A percentile compares a stretch with the other conserved stretches of the same genome.
Evolutionary conservation across 148 eudicot genomes (phyloP).

Genomic region (Nyssa sinensis): DNA sequence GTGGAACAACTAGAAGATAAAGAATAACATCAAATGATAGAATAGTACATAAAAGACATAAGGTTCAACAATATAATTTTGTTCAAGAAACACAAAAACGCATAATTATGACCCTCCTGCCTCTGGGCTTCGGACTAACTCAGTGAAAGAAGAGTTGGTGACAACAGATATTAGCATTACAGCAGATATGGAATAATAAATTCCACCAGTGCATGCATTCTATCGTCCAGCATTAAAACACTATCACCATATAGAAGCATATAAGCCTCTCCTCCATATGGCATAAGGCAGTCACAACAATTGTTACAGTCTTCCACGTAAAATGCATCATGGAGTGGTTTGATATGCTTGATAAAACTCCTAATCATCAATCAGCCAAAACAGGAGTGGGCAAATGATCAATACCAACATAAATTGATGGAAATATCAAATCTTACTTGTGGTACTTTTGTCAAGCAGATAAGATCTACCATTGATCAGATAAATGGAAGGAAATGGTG

Average conservation of each 20-base stretch:
- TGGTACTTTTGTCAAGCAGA: neutral
- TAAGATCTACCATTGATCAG: neutral
- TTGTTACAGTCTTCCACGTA: too few relatives aligned
- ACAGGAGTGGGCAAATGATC: neutral
- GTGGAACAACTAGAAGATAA: neutral
- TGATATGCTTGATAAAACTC: neutral
- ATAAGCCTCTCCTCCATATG: neutral
- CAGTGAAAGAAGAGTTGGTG: neutral
- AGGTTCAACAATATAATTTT: neutral
- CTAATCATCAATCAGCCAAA: neutral
- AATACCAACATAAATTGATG: neutral
- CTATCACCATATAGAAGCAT: neutral
- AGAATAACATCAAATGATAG: neutral
- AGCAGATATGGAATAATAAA: neutral
- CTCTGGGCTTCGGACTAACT: too few relatives aligned
- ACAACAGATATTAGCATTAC: too few relatives aligned
- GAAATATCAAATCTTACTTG: neutral
- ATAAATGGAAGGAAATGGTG: too few relatives aligned
- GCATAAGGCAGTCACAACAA: neutral
- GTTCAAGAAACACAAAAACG: neutral
- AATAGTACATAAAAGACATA: neutral
- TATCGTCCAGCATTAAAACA: neutral
- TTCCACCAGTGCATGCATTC: neutral
- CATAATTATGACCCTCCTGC: neutral
- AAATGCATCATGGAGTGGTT: neutral